Conservation (phyloP, 495 filamentous ascomycete genomes). For the Jackrogersella minutella region DNA sequence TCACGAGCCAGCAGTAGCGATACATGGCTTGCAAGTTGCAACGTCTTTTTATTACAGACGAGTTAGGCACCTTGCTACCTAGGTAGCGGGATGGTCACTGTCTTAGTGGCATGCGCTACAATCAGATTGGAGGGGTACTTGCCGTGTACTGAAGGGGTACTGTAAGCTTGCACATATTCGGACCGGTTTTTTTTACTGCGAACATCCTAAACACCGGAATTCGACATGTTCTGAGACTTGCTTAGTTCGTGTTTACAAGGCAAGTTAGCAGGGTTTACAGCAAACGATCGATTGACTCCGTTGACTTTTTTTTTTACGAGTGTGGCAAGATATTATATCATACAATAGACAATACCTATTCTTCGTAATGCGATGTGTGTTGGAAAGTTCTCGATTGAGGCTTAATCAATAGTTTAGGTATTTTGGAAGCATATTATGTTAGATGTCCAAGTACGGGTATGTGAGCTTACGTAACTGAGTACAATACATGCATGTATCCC, state of each 20-base stretch:
- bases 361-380: neutral
- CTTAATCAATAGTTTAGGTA: neutral
- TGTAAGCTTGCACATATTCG: slow-evolving; percentile 12
- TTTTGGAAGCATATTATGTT: neutral
- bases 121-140: neutral
- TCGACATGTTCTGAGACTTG: slow-evolving; percentile 21
- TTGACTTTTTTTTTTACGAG: slow-evolving; percentile 27
- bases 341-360: neutral
- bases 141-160: neutral
- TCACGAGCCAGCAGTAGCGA: slow-evolving; percentile 14
- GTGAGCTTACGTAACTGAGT: neutral
- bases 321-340: slow-evolving; percentile 12
- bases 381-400: slow-evolving; percentile 10
- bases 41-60: slow-evolving; percentile 8
- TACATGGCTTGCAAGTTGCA: neutral
- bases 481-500: neutral
- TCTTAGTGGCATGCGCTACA: slow-evolving; percentile 9
- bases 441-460: neutral
- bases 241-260: slow-evolving; percentile 22
- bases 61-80: slow-evolving; percentile 8
- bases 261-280: neutral
- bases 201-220: slow-evolving; percentile 21
- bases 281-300: neutral
- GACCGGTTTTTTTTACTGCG: slow-evolving; percentile 35
- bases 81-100: slow-evolving; percentile 3